Conservation (phyloP, 2,329 filamentous ascomycete genomes). For the Verticillium isaacii region DNA sequence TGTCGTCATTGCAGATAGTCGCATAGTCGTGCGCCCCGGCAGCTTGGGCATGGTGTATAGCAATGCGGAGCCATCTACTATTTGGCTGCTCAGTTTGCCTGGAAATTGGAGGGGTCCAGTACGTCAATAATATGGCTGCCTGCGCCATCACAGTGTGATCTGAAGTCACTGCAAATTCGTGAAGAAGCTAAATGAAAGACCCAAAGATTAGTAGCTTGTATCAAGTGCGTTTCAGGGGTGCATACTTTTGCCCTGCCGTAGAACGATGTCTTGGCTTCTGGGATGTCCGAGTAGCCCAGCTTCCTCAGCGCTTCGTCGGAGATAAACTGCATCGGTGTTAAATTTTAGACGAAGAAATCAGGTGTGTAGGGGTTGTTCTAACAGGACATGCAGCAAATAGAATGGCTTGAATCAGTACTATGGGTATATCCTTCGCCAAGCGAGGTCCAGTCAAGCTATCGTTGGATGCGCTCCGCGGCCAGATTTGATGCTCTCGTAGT, state of each 20-base stretch:
- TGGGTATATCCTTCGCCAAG: slow-evolving; percentile 25
- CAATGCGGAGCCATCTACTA: slow-evolving; percentile 42
- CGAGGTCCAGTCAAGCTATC: slow-evolving; percentile 4
- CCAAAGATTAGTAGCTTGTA: no score
- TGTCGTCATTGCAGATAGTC: slow-evolving; percentile 21
- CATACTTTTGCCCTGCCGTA: slow-evolving; percentile 25
- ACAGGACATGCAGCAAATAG: slow-evolving; percentile 33
- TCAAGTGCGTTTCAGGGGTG: no score
- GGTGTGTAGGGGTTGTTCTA: slow-evolving; percentile 21
- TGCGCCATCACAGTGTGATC: slow-evolving; percentile 34
- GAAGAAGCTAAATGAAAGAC: slow-evolving; percentile 25
- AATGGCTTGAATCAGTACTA: slow-evolving; percentile 41
- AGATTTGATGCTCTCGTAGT: slow-evolving; percentile 37
- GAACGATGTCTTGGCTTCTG: slow-evolving; percentile 37
- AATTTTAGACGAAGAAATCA: background rate
- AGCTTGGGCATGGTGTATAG: slow-evolving; percentile 43
- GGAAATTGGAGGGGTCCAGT: slow-evolving; percentile 28
- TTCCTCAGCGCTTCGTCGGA: slow-evolving; percentile 31
- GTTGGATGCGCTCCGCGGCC: slow-evolving; percentile 32
- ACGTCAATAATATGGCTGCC: slow-evolving; percentile 36
- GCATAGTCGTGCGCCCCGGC: slow-evolving; percentile 39
- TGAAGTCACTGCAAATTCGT: slow-evolving; percentile 38
- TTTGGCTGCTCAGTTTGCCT: slow-evolving; percentile 31
- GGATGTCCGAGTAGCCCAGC: slow-evolving; percentile 35
- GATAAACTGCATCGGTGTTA: slow-evolving; percentile 25